Evolutionary conservation across 1,139 yeast genomes (phyloP).

Genomic region (Pichia sp.): DNA sequence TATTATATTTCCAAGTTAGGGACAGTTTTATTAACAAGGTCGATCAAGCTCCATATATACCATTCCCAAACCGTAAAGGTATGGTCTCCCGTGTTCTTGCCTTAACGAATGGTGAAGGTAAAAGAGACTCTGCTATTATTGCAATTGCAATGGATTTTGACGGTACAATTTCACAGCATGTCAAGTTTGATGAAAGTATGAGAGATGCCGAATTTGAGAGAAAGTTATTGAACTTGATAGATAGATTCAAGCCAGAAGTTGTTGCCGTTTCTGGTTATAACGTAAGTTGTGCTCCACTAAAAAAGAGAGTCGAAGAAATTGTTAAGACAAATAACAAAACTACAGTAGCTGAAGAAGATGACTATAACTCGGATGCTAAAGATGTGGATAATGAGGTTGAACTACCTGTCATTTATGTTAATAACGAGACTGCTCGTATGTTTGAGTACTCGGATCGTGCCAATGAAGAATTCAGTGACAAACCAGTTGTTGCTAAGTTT

Average conservation of each 20-base stretch:
- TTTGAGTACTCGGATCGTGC: conserved; percentile 82
- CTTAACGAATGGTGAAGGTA: conserved; percentile 82
- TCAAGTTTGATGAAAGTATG: conserved; percentile 67
- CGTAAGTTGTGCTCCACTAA: conserved; percentile 62
- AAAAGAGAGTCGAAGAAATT: conserved; percentile 53
- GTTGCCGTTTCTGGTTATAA: conserved; percentile 87
- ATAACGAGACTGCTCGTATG: conserved; percentile 89
- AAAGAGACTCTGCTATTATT: conserved; percentile 77
- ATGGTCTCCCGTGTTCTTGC: conserved; percentile 82
- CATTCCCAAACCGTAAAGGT: conserved; percentile 71
- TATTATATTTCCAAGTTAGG: conserved; percentile 67
- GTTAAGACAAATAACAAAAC: conserved; percentile 53
- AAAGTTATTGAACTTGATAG: conserved; percentile 52
- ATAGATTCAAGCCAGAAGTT: conserved; percentile 69
- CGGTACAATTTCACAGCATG: conserved; percentile 74
- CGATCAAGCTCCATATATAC: conserved; percentile 91
- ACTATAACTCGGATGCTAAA: conserved; percentile 33
- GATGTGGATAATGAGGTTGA: conserved; percentile 26
- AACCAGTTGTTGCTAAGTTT: conserved; percentile 74
- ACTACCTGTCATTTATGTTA: conserved; percentile 63
- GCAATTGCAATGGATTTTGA: conserved; percentile 76
- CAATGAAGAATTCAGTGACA: conserved; percentile 76
- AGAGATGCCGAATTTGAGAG: conserved; percentile 52
- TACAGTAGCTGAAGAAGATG: conserved; percentile 40
- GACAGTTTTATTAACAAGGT: conserved; percentile 61